Evolutionary conservation across 495 filamentous ascomycete species (phyloP), one percentile per base, ranked within the genome.

Genomic region (Amniculicola lignicola): DNA sequence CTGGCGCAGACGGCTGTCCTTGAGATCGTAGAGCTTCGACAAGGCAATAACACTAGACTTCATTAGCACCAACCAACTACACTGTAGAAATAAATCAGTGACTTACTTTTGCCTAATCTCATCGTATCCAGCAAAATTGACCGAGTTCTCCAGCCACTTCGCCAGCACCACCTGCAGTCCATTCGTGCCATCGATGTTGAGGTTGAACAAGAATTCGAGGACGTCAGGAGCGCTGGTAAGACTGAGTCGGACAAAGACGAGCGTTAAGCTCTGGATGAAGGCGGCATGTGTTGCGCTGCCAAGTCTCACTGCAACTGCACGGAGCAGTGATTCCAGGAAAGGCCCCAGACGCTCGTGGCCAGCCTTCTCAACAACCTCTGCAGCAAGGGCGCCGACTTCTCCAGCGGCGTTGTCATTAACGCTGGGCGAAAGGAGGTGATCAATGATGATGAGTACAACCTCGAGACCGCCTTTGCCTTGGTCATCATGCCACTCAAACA

Each of bases 141-240:
- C 80, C 2, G 90, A 96, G 70, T 96, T 93, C 70, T 96, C 92
- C 0, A 97, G 77, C 93, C 93, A 98, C 70, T 96, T 96, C 71
- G 82, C 77, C 57, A 98, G 71, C 12, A 98, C 93, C 1, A 96
- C 83, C 46, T 89, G 80, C 6, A 98, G 75, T 11, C 93, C 93
- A 63, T 78, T 95, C 61, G 82, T 75, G 16, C 77, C 78, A 24
- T 80, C 79, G 51, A 98, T 81, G 58, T 89, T 79, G 42, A 95
- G 84, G 51, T 89, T 83, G 21, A 85, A 83, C 29, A 98, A 75
- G 73, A 98, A 98, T 55, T 90, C 85, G 2, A 96, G 84, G 4
- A 98, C 90, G 52, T 97, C 94, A 39, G 84, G 82, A 3, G 93
- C 86, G 46, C 86, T 88, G 35, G 84, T 81, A 5, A 97, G 75